phyloP scores from a whole-genome alignment of 2,329 filamentous ascomycete species.

The Amphichorda felina region DNA sequence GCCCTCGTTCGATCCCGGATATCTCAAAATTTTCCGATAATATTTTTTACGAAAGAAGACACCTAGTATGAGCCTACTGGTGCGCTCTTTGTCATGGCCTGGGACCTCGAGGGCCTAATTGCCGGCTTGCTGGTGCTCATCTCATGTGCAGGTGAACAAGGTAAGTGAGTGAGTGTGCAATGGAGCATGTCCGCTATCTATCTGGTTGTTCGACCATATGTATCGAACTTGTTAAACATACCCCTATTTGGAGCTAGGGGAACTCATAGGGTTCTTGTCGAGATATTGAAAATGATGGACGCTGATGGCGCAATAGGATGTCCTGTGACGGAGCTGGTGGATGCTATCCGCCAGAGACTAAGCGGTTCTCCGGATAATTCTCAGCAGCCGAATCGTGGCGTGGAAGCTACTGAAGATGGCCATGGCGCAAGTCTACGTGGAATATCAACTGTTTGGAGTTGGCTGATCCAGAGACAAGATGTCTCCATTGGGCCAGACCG shows the following conservation, averaged over 20 bases:
- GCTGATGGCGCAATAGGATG: constrained; percentile 13
- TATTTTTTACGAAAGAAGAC: background rate
- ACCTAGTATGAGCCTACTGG: constrained; percentile 13
- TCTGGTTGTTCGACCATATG: constrained; percentile 1
- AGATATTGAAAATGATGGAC: background rate
- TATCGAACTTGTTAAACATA: constrained; percentile 5
- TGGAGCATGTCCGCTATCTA: too few species aligned
- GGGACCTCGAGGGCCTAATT: constrained; percentile 25
- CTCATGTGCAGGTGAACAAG: constrained; percentile 24
- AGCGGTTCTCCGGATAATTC: background rate
- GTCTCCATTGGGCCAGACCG: constrained; percentile 20
- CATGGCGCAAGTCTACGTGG: background rate
- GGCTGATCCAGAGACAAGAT: constrained; percentile 20
- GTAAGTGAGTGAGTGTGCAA: constrained; percentile 12
- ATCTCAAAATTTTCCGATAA: background rate
- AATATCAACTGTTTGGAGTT: constrained; percentile 18
- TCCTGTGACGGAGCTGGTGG: constrained; percentile 16
- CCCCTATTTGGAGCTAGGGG: too few species aligned
- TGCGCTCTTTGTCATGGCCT: constrained; percentile 16
- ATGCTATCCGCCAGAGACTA: constrained; percentile 14
- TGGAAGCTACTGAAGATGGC: background rate
- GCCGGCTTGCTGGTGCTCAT: constrained; percentile 21
- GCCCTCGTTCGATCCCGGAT: constrained; percentile 2
- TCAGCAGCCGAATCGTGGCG: background rate
- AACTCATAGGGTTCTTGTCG: too few species aligned